Base-by-base conservation (phyloP, 2,329 filamentous ascomycete species). In the Pezicula neosporulosa region DNA sequence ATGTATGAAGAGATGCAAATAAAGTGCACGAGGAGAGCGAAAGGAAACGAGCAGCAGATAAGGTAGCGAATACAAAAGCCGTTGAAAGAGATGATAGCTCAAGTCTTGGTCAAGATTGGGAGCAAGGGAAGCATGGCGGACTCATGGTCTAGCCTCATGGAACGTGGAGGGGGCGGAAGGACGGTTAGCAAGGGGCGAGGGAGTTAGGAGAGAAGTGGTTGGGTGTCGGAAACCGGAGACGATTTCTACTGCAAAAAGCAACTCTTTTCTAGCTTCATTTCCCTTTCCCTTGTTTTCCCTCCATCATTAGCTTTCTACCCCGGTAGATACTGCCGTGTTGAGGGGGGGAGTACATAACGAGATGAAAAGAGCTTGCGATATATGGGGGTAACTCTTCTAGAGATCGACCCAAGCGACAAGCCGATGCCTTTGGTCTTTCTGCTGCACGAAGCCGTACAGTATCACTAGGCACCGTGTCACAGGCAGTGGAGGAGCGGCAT, bases 1-100 rank as follows among this genome's bases (percentile, higher is more conserved):
- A 51, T 50, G 56, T 50, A 48, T 27, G 27, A 30, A 27, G 18
- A 30, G 21, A 44, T 33, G 27, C n/a, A 42, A 27, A 44, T 44
- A 13, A 28, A 28, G 15, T 13, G 21, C 27, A 30, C 12, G n/a
- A 30, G 42, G 27, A 50, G 21, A 19, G 16, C 12, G 16, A 33
- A 37, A 19, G n/a, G 33, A 39, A 35, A 30, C 44, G 12, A 33
- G 30, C 30, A 33, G 30, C 30, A 33, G 9, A 33, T 33, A 33
- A 33, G 30, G 30, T 2, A 33, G 12, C 30, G 12, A 13, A 33
- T 13, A 4, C 30, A 33, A 9, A 33, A 33, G 27, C 21, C 12
- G 21, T 21, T 44, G 24, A 28, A 30, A n/a, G 27, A 30, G 18
- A 9, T 19, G 24, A 42, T 24, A 42, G 15, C 16, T 33, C 30